phyloP scores from a whole-genome alignment of 2,329 filamentous ascomycete genomes.

The Exophiala sp. region DNA sequence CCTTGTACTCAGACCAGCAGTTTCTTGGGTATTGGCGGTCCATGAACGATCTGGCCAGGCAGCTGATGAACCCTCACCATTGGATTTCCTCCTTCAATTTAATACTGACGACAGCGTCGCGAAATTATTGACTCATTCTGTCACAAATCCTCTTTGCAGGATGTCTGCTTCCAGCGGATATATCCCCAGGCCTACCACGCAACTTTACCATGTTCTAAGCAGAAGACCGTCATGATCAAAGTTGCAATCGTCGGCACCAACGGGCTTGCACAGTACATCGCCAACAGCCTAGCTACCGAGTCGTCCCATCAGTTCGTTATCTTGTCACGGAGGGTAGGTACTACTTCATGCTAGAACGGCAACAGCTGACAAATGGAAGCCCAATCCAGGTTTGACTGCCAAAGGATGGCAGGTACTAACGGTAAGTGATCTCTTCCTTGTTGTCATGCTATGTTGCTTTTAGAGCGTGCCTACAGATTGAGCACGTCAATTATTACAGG shows the following conservation, averaged over 20 bases:
- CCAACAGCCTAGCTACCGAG: constrained; percentile 56
- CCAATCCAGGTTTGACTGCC: constrained; percentile 36
- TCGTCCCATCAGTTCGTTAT: constrained; percentile 67
- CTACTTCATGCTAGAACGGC: not conserved
- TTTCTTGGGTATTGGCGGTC: too few relatives aligned
- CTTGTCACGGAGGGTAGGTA: constrained; percentile 54
- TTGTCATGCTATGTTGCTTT: not conserved
- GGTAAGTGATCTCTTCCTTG: constrained; percentile 5
- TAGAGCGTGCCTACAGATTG: not conserved
- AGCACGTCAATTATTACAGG: not conserved
- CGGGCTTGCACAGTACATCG: constrained; percentile 57
- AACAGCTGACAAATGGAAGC: constrained; percentile 27
- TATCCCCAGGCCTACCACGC: constrained; percentile 13
- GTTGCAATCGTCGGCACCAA: constrained; percentile 62
- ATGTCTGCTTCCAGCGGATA: constrained; percentile 11
- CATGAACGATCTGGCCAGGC: too few relatives aligned
- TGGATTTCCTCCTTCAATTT: too few relatives aligned
- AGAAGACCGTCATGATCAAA: constrained; percentile 48
- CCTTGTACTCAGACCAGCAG: too few relatives aligned
- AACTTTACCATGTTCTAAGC: constrained; percentile 1
- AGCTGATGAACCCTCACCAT: too few relatives aligned
- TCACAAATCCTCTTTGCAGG: not conserved
- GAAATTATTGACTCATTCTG: not conserved
- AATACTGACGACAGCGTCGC: too few relatives aligned
- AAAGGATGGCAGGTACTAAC: constrained; percentile 61